Conservation (phyloP, 2,329 filamentous ascomycete genomes). For the Davidsoniella virescens region DNA sequence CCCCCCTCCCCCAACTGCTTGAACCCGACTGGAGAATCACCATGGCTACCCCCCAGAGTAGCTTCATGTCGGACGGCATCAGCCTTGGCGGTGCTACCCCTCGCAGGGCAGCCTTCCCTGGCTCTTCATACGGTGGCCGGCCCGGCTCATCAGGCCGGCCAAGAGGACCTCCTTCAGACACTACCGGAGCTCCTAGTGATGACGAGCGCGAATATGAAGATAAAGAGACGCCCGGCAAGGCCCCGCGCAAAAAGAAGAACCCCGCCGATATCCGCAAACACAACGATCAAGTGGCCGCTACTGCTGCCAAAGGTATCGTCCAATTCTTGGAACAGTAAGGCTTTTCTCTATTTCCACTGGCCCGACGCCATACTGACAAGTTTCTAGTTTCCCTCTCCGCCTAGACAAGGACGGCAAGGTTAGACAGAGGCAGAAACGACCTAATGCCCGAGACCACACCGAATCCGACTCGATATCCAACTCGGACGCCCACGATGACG, state of each 20-base stretch:
- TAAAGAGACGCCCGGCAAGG: constrained; percentile 41
- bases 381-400: constrained; percentile 1
- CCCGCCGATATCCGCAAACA: constrained; percentile 47
- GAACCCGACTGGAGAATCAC: neutral
- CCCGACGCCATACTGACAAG: neutral
- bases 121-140: constrained; percentile 7
- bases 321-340: constrained; percentile 61
- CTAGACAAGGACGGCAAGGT: too few species aligned
- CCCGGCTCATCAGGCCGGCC: constrained; percentile 39
- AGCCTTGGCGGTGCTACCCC: constrained; percentile 28
- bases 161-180: constrained; percentile 46
- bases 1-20: too few species aligned
- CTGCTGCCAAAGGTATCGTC: constrained; percentile 62
- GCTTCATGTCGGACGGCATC: constrained; percentile 38
- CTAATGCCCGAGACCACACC: too few species aligned
- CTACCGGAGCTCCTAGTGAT: constrained; percentile 41
- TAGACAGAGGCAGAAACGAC: too few species aligned
- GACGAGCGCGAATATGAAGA: constrained; percentile 45
- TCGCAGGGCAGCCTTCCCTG: constrained; percentile 23
- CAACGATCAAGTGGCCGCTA: constrained; percentile 59
- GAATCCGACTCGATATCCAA: too few species aligned
- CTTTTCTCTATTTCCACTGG: neutral
- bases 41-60: constrained; percentile 12
- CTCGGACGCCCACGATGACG: neutral
- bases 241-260: constrained; percentile 20